Evolutionary conservation across 2,329 filamentous ascomycete species (phyloP).

Genomic region (Pseudogymnoascus sp.): DNA sequence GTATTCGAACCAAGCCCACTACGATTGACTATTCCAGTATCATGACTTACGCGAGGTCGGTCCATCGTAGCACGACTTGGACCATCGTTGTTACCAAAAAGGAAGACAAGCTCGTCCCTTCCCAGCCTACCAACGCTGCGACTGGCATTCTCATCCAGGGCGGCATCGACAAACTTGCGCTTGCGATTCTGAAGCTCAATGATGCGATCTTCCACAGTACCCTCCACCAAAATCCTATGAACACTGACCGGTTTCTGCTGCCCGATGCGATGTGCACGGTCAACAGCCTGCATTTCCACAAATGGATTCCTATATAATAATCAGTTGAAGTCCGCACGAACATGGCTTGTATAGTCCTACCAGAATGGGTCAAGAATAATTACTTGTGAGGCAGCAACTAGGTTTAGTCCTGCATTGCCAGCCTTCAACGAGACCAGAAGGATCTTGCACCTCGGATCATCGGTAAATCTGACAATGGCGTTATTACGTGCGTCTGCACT

Average conservation of each 20-base stretch:
- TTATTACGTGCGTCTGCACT: conserved; percentile 57
- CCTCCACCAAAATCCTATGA: conserved; percentile 68
- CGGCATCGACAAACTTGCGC: conserved; percentile 66
- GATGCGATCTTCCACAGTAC: conserved; percentile 85
- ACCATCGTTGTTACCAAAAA: conserved; percentile 42
- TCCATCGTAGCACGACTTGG: background rate
- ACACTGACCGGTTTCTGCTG: conserved; percentile 69
- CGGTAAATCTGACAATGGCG: conserved; percentile 59
- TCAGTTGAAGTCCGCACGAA: background rate
- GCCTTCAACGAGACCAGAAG: conserved; percentile 76
- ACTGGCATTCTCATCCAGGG: conserved; percentile 69
- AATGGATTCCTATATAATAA: conserved; percentile 57
- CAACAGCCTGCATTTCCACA: conserved; percentile 86
- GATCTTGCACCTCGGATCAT: conserved; percentile 53
- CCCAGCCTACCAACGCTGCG: conserved; percentile 61
- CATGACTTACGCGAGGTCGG: background rate
- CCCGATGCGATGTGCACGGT: conserved; percentile 82
- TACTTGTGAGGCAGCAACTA: conserved; percentile 75
- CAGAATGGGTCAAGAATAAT: conserved; percentile 91
- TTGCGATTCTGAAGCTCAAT: conserved; percentile 73
- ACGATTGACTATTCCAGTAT: background rate
- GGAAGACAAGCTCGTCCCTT: conserved; percentile 59
- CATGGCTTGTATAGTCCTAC: conserved; percentile 28
- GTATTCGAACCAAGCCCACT: conserved; percentile 3
- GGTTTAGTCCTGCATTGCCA: conserved; percentile 79